Percentiles rank a stretch among this genome's conserved stretches.
These are phyloP conservation scores for Paulownia fortunei DNA, from an alignment of 257 asterid genomes.

Conservation along the genomic window DNA sequence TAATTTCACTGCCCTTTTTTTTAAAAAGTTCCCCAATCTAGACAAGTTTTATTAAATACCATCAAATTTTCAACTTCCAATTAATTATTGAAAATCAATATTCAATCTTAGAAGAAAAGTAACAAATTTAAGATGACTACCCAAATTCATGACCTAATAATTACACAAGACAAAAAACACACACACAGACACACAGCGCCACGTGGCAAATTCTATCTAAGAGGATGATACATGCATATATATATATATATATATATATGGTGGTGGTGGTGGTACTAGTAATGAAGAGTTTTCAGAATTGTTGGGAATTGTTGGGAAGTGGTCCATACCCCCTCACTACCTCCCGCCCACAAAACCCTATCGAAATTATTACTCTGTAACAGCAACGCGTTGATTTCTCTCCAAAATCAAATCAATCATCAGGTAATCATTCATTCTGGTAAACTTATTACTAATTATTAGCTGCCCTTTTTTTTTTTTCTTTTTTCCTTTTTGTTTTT, in stretches of 20 bases:
- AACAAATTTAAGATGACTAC: too few species aligned
- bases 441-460: neutral
- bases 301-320: too few species aligned
- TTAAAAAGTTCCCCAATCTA: too few species aligned
- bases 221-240: neutral
- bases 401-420: neutral
- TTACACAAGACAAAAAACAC: neutral
- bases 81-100: too few species aligned
- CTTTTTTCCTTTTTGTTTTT: neutral
- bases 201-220: neutral
- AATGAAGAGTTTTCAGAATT: too few species aligned
- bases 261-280: too few species aligned
- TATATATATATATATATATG: too few species aligned
- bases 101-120: too few species aligned
- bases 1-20: too few species aligned
- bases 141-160: neutral
- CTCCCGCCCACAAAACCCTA: constrained; percentile 9
- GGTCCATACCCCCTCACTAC: too few species aligned
- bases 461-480: neutral
- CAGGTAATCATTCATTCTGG: constrained; percentile 13
- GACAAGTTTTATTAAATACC: too few species aligned
- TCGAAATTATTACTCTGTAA: neutral
- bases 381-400: neutral
- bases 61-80: too few species aligned
- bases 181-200: neutral